These are phyloP conservation scores for Sporisorium reilianum DNA, from an alignment of 1,284 basidiomycete genomes.

Conservation along the genomic window DNA sequence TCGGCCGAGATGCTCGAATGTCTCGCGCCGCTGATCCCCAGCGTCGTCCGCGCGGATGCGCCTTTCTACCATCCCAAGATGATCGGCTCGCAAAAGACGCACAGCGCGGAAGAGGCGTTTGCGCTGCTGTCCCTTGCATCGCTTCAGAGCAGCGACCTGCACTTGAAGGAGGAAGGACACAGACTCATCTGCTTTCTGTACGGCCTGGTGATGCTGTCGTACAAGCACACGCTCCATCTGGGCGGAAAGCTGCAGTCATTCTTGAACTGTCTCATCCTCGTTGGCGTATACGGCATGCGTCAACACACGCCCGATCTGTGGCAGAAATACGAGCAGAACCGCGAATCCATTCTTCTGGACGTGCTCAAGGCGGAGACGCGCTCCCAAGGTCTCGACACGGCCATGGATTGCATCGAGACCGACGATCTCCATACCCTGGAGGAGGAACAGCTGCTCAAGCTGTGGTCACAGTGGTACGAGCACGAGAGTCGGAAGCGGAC, in stretches of 20 bases:
- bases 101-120: slow-evolving; percentile 35
- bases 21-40: slow-evolving; percentile 22
- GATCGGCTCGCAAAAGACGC: slow-evolving; percentile 27
- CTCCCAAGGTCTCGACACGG: slow-evolving; percentile 2
- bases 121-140: slow-evolving; percentile 34
- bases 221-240: slow-evolving; percentile 33
- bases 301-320: slow-evolving; percentile 35
- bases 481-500: slow-evolving; percentile 42
- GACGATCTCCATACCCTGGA: slow-evolving; percentile 3
- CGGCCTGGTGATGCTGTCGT: slow-evolving; percentile 37
- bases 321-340: slow-evolving; percentile 24
- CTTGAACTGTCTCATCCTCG: slow-evolving; percentile 36
- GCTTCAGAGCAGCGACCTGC: slow-evolving; percentile 10
- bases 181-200: slow-evolving; percentile 32
- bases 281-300: slow-evolving; percentile 26
- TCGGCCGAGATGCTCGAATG: slow-evolving; percentile 25
- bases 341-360: slow-evolving; percentile 33
- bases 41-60: slow-evolving; percentile 16
- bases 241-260: slow-evolving; percentile 24
- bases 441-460: slow-evolving; percentile 21
- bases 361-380: slow-evolving; percentile 25
- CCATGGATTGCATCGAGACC: slow-evolving; percentile 28
- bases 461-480: slow-evolving; percentile 36
- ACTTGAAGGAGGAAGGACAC: slow-evolving; percentile 28
- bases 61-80: slow-evolving; percentile 40